phyloP scores from a whole-genome alignment of 129 eudicot genomes.

The Flaveria trinervia region DNA sequence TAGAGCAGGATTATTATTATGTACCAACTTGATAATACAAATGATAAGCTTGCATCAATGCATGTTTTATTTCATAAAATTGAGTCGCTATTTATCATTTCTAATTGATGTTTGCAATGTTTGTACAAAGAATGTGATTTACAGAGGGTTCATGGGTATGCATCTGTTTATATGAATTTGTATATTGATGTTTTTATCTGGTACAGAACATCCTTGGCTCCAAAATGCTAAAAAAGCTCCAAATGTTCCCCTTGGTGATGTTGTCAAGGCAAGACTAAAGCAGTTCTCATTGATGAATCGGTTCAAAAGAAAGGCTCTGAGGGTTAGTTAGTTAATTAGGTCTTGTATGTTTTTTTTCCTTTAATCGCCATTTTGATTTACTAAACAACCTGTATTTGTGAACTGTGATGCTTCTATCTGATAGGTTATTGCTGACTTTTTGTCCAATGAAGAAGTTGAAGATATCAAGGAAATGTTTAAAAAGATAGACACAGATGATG shows the following conservation, averaged over 20 bases:
- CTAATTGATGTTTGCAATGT: background rate
- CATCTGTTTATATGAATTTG: background rate
- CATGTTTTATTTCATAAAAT: background rate
- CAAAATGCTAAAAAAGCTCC: slow-evolving; percentile 83
- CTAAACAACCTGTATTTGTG: background rate
- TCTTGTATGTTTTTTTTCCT: background rate
- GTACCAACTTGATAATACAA: too few relatives aligned
- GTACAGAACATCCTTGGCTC: slow-evolving; percentile 70
- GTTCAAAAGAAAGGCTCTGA: slow-evolving; percentile 86
- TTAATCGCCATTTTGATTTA: background rate
- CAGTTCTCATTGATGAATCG: slow-evolving; percentile 92
- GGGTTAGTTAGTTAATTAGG: slow-evolving; percentile 45
- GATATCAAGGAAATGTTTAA: slow-evolving; percentile 70
- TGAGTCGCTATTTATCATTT: background rate
- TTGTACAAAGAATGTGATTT: background rate
- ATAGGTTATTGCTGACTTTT: slow-evolving; percentile 85
- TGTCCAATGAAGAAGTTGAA: slow-evolving; percentile 84
- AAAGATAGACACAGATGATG: slow-evolving; percentile 76
- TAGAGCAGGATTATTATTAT: background rate
- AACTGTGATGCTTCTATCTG: background rate
- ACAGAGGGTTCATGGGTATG: background rate
- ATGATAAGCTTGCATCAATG: background rate
- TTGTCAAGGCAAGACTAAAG: slow-evolving; percentile 81
- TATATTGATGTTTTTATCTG: slow-evolving; percentile 14
- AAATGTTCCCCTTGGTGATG: slow-evolving; percentile 85